phyloP scores from a whole-genome alignment of 345 rosid genomes.

The Salix viminalis region DNA sequence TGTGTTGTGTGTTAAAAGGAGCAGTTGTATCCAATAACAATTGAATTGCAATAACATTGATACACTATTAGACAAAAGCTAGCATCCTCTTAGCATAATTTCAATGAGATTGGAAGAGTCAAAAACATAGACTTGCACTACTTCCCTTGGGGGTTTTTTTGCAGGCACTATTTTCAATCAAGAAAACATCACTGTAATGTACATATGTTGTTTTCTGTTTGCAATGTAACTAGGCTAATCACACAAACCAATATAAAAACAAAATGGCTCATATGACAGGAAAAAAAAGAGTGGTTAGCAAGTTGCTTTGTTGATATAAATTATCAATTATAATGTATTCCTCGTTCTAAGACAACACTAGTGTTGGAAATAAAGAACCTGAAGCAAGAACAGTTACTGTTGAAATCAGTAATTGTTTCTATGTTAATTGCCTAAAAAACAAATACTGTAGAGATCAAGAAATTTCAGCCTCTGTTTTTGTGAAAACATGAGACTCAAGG shows the following conservation, averaged over 20 bases:
- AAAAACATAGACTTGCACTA: background rate
- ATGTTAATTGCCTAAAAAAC: too few species aligned
- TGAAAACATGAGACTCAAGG: too few species aligned
- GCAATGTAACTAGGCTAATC: background rate
- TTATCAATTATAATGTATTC: too few species aligned
- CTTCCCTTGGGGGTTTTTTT: background rate
- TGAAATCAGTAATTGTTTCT: too few species aligned
- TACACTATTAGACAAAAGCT: background rate
- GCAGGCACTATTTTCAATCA: background rate
- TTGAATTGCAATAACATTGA: background rate
- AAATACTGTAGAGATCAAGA: too few species aligned
- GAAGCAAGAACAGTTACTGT: too few species aligned
- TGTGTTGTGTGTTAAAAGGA: background rate
- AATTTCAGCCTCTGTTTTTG: too few species aligned
- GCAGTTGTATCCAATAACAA: background rate
- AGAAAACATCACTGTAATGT: background rate
- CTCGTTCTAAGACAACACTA: background rate
- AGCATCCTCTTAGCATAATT: background rate
- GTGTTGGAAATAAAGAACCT: too few species aligned
- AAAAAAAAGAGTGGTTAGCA: background rate
- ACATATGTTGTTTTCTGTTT: background rate
- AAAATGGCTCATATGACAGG: background rate
- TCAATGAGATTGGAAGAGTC: background rate
- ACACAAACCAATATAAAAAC: background rate
- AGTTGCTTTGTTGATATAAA: background rate